Evolutionary conservation across 768 basidiomycete species (phyloP), one percentile per base, ranked within the genome.

Genomic region (Thelephora aurantiotincta): DNA sequence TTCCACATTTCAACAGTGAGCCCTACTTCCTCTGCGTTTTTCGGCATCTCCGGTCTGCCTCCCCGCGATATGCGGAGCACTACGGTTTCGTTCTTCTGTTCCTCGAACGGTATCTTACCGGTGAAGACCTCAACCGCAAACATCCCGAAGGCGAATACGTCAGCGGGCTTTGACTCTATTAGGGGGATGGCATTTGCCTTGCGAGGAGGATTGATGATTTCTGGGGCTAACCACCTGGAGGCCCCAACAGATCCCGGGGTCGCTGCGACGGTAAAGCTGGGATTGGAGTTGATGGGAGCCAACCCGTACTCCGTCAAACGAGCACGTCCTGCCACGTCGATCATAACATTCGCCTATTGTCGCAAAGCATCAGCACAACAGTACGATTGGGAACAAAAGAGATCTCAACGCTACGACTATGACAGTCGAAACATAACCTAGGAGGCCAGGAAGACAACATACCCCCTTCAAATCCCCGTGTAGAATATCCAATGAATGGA

Each of bases 261-360:
- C 9, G 26, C 26, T 9, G 26, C 26, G 5, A 30, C 26, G 9
- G 26, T 30, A 30, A 30, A 30, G 9, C 26, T 30, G 26, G 26
- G 30, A 18, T 33, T 41, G 37, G 45, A 47, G 2, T 53, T 7
- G 12, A 53, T 36, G 33, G 35, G 42, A 2, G 58, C 54, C 14
- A 60, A 42, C 2, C 59, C 59, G 35, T 59, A 60, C 44, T 60
- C 59, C 3, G 52, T 48, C 1, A 60, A 49, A 33, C 51, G 52
- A 2, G 57, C 51, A 35, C 37, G 42, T 2, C 52, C 52, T 2
- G 41, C 45, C 11, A 51, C 48, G 37, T 57, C 51, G 13, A 41
- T 41, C 2, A 41, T 16, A 41, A 41, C 22, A 14, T 41, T 35
- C 45, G 19, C 42, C 36, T 16, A 43, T 49, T 9, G 26, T 30